A percentile compares a stretch with the other conserved stretches of the same genome.
phyloP scores from a whole-genome alignment of 768 basidiomycete species.

The Russula dissimulans region DNA sequence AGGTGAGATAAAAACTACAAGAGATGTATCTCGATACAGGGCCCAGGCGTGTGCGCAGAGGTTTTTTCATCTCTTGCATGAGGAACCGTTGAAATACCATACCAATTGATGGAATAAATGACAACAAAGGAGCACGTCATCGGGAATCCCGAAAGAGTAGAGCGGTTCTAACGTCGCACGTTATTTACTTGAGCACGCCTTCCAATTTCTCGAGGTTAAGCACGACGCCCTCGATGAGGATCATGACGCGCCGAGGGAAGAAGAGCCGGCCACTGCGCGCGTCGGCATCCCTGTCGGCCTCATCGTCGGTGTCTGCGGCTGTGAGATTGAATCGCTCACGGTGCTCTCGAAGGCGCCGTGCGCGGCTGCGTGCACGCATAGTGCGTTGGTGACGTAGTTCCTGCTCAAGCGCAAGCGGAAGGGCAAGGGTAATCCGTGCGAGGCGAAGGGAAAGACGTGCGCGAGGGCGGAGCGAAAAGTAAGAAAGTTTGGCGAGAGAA shows the following conservation, averaged over 20 bases:
- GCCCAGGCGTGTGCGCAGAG: too few relatives aligned
- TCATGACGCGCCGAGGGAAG: conserved; percentile 48
- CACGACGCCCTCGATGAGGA: conserved; percentile 54
- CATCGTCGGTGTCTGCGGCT: conserved; percentile 19
- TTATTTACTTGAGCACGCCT: conserved; percentile 26
- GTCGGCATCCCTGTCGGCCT: conserved; percentile 22
- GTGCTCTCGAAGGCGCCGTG: conserved; percentile 16
- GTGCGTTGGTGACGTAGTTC: conserved; percentile 45
- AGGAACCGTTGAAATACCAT: background rate
- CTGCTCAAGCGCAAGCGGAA: conserved; percentile 65
- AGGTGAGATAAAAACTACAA: too few relatives aligned
- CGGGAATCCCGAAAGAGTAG: background rate
- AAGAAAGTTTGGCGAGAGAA: conserved; percentile 64
- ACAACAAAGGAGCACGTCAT: background rate
- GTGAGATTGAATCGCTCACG: conserved; percentile 8
- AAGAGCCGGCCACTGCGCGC: conserved; percentile 24
- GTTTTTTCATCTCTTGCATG: background rate
- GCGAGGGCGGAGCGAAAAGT: conserved; percentile 68
- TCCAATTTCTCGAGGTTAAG: conserved; percentile 61
- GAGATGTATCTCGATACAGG: too few relatives aligned
- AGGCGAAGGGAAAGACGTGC: conserved; percentile 69
- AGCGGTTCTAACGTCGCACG: background rate
- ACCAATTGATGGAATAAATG: background rate
- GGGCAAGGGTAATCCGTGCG: conserved; percentile 62
- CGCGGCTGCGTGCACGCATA: conserved; percentile 21